Evolutionary conservation across 2,329 filamentous ascomycete species (phyloP).

Genomic region (Ampelomyces quisqualis): DNA sequence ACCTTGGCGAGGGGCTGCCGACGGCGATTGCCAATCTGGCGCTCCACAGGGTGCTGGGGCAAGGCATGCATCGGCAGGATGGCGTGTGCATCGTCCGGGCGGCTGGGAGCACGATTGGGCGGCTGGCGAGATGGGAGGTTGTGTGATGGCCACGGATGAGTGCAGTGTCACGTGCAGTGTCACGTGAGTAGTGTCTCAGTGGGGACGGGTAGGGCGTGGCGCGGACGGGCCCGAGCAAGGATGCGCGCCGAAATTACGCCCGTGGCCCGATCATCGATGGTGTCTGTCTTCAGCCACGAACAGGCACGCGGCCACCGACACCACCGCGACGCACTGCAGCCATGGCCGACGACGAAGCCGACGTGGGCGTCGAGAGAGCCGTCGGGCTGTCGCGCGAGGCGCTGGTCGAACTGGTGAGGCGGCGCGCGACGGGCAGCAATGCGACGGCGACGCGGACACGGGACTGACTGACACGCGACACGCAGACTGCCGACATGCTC

Average conservation of each 20-base stretch:
- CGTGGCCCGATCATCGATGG: slow-evolving; percentile 28
- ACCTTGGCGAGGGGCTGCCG: slow-evolving; percentile 72
- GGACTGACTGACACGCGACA: slow-evolving; percentile 31
- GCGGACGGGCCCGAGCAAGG: slow-evolving; percentile 20
- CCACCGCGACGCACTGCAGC: slow-evolving; percentile 15
- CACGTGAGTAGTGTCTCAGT: slow-evolving; percentile 10
- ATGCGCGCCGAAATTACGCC: slow-evolving; percentile 23
- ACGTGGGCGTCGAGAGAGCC: slow-evolving; percentile 27
- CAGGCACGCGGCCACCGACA: slow-evolving; percentile 5
- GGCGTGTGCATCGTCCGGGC: slow-evolving; percentile 77
- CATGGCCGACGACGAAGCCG: slow-evolving; percentile 38
- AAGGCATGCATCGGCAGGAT: slow-evolving; percentile 27
- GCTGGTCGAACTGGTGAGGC: slow-evolving; percentile 37
- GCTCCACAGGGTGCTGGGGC: slow-evolving; percentile 56
- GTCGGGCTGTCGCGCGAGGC: slow-evolving; percentile 30
- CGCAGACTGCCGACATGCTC: slow-evolving; percentile 61
- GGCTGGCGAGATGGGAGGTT: slow-evolving; percentile 76
- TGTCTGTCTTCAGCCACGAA: no score
- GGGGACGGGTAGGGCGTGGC: slow-evolving; percentile 14
- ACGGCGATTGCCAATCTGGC: slow-evolving; percentile 73
- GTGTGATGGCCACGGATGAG: no score
- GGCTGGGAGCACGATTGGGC: slow-evolving; percentile 74
- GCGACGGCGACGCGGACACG: slow-evolving; percentile 28
- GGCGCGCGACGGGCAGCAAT: slow-evolving; percentile 9
- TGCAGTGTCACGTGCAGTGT: no score